Percentiles rank a stretch among this genome's conserved stretches.
Conservation (phyloP, 192 early-diverging fungal species). For the Thamnidium elegans region DNA sequence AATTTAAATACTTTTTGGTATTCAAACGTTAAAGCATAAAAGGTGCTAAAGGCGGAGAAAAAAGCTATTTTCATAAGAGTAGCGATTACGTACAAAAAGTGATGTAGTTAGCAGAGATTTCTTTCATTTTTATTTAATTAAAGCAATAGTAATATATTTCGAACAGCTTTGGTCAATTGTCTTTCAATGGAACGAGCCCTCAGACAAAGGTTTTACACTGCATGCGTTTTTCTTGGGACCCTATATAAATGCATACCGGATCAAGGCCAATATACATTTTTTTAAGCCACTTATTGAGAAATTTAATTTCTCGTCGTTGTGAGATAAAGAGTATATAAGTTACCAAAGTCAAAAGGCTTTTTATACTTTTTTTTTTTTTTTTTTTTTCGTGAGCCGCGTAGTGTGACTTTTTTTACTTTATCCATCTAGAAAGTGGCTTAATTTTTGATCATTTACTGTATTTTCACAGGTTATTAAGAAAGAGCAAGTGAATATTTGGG, state of each 20-base stretch:
- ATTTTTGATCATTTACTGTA: too few species aligned
- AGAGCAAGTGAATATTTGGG: too few species aligned
- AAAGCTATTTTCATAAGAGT: too few species aligned
- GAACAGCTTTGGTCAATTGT: constrained; percentile 14
- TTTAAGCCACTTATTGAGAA: constrained; percentile 2
- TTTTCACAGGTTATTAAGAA: too few species aligned
- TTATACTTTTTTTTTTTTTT: constrained; percentile 11
- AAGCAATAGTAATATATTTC: background rate
- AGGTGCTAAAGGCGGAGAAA: too few species aligned
- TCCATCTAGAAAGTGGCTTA: too few species aligned
- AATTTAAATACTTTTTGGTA: too few species aligned
- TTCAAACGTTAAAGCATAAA: too few species aligned
- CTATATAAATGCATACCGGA: background rate
- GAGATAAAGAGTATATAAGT: constrained; percentile 8
- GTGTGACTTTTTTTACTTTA: too few species aligned
- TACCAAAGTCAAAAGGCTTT: background rate
- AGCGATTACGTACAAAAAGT: too few species aligned
- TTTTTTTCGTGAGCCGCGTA: too few species aligned
- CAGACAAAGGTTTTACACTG: constrained; percentile 19
- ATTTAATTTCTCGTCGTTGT: constrained; percentile 9
- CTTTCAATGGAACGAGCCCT: constrained; percentile 3
- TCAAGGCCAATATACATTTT: background rate
- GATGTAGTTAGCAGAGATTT: too few species aligned
- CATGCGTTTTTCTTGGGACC: background rate
- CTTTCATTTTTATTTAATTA: background rate